Evolutionary conservation across 2,329 filamentous ascomycete genomes (phyloP).

Genomic region (Microdochium paspali): DNA sequence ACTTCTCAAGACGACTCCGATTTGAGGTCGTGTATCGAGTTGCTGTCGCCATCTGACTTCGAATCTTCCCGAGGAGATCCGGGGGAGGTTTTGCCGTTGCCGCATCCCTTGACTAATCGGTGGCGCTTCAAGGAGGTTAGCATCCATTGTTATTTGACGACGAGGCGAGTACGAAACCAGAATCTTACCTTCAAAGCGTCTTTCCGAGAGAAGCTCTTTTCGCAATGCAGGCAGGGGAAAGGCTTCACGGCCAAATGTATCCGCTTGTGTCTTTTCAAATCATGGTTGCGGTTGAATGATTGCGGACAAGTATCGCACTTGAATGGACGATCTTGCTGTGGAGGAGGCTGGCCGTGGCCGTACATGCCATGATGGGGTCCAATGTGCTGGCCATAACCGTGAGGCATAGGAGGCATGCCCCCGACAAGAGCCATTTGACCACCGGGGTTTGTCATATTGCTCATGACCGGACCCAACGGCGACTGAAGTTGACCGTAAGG

Average conservation of each 20-base stretch:
- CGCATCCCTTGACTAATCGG: conserved; percentile 56
- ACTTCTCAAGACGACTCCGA: not conserved
- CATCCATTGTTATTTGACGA: conserved; percentile 1
- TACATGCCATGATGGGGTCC: conserved; percentile 47
- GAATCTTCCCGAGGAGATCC: conserved; percentile 11
- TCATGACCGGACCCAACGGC: conserved; percentile 62
- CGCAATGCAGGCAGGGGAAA: conserved; percentile 82
- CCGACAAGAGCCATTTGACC: conserved; percentile 64
- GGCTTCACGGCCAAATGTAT: conserved; percentile 95
- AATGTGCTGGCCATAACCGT: conserved; percentile 47
- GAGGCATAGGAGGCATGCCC: conserved; percentile 39
- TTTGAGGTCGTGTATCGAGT: conserved; percentile 2
- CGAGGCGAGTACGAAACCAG: not conserved
- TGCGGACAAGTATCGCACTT: conserved; percentile 89
- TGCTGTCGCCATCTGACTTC: conserved; percentile 10
- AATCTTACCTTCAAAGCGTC: conserved; percentile 83
- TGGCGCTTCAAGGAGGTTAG: conserved; percentile 39
- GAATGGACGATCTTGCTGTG: conserved; percentile 73
- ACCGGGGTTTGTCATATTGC: conserved; percentile 67
- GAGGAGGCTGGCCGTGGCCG: conserved; percentile 35
- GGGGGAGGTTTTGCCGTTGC: conserved; percentile 22
- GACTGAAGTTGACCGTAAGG: conserved; percentile 39
- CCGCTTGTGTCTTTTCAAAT: conserved; percentile 88
- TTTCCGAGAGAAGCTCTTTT: conserved; percentile 95
- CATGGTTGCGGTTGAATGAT: conserved; percentile 93